A percentile compares a stretch with the other conserved stretches of the same genome.
These are phyloP conservation scores for Sicyos baderoa DNA, from an alignment of 306 rosid species.

Conservation along the genomic window DNA sequence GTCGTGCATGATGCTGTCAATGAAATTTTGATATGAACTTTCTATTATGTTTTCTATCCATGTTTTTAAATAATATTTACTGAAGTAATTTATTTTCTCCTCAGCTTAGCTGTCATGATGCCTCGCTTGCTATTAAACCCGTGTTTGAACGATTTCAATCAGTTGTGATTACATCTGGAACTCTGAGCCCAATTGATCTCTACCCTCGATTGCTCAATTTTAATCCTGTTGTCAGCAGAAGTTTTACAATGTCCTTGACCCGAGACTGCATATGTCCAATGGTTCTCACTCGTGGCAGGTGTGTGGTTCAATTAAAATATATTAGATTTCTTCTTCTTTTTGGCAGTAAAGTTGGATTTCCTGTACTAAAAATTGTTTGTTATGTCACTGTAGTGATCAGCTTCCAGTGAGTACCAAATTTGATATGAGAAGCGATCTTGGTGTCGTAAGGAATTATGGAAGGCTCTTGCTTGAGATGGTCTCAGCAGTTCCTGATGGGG, in stretches of 20 bases:
- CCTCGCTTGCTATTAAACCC: conserved; percentile 92
- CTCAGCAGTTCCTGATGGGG: conserved; percentile 87
- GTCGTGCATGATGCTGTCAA: not conserved
- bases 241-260: conserved; percentile 95
- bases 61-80: not conserved
- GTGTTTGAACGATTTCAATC: conserved; percentile 94
- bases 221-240: conserved; percentile 89
- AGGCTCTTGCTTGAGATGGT: conserved; percentile 95
- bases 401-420: conserved; percentile 94
- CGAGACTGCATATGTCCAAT: conserved; percentile 99
- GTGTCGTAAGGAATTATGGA: conserved; percentile 89
- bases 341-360: not conserved
- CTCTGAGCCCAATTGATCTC: conserved; percentile 89
- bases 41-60: conserved; percentile 2
- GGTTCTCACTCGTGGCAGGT: conserved; percentile 99
- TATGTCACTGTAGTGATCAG: conserved; percentile 67
- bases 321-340: not conserved
- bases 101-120: conserved; percentile 97
- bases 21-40: not conserved
- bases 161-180: conserved; percentile 90
- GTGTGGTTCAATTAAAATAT: conserved; percentile 16
- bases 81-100: conserved; percentile 19
- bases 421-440: conserved; percentile 97
- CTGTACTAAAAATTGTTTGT: conserved; percentile 19
- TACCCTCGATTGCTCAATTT: conserved; percentile 89